Evolutionary conservation across 2,329 filamentous ascomycete species (phyloP).

Genomic region (Phoma sp.): DNA sequence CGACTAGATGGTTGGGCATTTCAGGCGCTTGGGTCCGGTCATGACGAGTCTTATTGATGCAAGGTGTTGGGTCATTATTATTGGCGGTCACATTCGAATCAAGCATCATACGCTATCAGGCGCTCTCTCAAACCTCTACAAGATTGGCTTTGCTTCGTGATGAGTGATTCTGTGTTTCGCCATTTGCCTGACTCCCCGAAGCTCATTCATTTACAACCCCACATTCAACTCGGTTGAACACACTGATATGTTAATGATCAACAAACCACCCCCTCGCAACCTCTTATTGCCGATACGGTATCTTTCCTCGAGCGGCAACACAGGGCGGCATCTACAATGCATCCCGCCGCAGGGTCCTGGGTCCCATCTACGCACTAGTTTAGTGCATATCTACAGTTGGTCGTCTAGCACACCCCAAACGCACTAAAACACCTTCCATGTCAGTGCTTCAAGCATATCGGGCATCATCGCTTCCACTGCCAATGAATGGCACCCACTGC

Average conservation of each 20-base stretch:
- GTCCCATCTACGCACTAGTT: not conserved
- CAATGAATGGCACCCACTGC: not conserved
- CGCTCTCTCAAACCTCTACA: not conserved
- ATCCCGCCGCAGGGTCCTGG: slow-evolving; percentile 9
- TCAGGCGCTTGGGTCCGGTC: not conserved
- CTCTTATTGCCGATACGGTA: not conserved
- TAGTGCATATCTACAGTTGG: slow-evolving; percentile 7
- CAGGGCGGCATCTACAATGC: not conserved
- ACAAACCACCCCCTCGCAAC: no score
- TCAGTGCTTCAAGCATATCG: slow-evolving; percentile 3
- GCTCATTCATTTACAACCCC: no score
- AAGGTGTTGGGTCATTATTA: slow-evolving; percentile 3
- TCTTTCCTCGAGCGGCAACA: not conserved
- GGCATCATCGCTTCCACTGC: not conserved
- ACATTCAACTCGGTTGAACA: no score
- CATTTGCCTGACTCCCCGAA: no score
- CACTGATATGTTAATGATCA: no score
- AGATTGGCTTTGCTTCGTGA: no score
- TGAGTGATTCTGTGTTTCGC: no score
- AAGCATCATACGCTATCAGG: slow-evolving; percentile 5
- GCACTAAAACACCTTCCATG: not conserved
- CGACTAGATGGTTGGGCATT: slow-evolving; percentile 8
- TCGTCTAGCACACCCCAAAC: not conserved
- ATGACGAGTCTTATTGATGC: not conserved
- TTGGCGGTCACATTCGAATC: not conserved